Evolutionary conservation across 257 asterid species (phyloP).

Genomic region (Eustoma russellianum): DNA sequence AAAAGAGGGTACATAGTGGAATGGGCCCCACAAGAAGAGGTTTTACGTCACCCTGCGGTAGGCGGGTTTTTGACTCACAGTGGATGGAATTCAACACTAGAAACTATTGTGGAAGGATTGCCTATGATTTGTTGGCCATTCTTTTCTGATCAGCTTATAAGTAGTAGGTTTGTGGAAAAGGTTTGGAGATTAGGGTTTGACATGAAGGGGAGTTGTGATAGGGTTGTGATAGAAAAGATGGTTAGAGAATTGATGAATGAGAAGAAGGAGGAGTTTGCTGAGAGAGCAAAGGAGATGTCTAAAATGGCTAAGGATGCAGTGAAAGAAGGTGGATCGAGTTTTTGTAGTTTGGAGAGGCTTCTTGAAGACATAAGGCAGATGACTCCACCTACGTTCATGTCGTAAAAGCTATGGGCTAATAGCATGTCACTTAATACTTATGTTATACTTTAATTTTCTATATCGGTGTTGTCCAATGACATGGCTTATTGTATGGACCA

Average conservation of each 20-base stretch:
- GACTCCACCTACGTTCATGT: neutral
- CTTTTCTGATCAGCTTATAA: constrained; percentile 51
- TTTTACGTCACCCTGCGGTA: constrained; percentile 41
- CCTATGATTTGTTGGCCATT: constrained; percentile 71
- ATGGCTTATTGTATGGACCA: no score
- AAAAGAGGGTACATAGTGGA: constrained; percentile 42
- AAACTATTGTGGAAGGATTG: constrained; percentile 40
- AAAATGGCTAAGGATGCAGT: constrained; percentile 27
- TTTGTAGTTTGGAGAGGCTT: constrained; percentile 21
- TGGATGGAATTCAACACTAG: constrained; percentile 68
- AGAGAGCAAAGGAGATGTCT: constrained; percentile 31
- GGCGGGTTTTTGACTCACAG: constrained; percentile 61
- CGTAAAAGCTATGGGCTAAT: no score
- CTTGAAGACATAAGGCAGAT: constrained; percentile 13
- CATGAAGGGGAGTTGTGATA: constrained; percentile 55
- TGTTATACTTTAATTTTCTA: no score
- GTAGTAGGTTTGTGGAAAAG: constrained; percentile 40
- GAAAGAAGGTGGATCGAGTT: constrained; percentile 47
- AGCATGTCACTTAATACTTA: no score
- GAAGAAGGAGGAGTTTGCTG: constrained; percentile 29
- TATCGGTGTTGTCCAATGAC: no score
- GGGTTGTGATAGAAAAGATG: constrained; percentile 28
- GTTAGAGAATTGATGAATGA: constrained; percentile 37
- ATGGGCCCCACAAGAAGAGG: constrained; percentile 71
- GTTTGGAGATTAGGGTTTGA: constrained; percentile 57